Conservation (phyloP, 164 flowering plant genomes). For the Taxillus chinensis region DNA sequence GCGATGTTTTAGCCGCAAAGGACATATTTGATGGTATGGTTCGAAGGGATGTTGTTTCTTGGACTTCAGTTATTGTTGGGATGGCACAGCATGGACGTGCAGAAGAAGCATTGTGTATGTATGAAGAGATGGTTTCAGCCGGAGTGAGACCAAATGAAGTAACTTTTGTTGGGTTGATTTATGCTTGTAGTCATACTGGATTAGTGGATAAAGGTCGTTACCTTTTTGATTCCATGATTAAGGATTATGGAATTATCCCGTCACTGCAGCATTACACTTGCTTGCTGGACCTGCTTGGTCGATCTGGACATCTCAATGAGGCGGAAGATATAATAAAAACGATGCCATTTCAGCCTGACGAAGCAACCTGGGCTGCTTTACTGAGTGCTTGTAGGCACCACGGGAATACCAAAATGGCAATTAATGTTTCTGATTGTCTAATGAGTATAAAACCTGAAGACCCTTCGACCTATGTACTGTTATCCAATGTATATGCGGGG, state of each 20-base stretch:
- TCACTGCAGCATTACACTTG: slow-evolving; percentile 76
- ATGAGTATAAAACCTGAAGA: slow-evolving; percentile 41
- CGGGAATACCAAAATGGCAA: slow-evolving; percentile 38
- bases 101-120: slow-evolving; percentile 47
- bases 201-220: slow-evolving; percentile 50
- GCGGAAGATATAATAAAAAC: slow-evolving; percentile 48
- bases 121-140: slow-evolving; percentile 47
- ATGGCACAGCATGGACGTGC: slow-evolving; percentile 80
- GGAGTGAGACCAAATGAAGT: slow-evolving; percentile 75
- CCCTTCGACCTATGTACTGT: slow-evolving; percentile 53
- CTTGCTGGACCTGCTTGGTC: slow-evolving; percentile 65
- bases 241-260: slow-evolving; percentile 50
- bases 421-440: slow-evolving; percentile 49
- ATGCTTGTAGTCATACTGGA: slow-evolving; percentile 87
- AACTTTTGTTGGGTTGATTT: slow-evolving; percentile 71
- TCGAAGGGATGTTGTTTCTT: slow-evolving; percentile 59
- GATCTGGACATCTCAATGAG: slow-evolving; percentile 68
- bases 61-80: slow-evolving; percentile 91
- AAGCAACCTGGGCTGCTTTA: slow-evolving; percentile 76
- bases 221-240: slow-evolving; percentile 53
- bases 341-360: slow-evolving; percentile 81
- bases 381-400: slow-evolving; percentile 65
- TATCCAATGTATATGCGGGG: slow-evolving; percentile 68
- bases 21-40: slow-evolving; percentile 31
- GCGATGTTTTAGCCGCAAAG: slow-evolving; percentile 53